Conservation (phyloP, 306 rosid genomes). For the Senna siamea region DNA sequence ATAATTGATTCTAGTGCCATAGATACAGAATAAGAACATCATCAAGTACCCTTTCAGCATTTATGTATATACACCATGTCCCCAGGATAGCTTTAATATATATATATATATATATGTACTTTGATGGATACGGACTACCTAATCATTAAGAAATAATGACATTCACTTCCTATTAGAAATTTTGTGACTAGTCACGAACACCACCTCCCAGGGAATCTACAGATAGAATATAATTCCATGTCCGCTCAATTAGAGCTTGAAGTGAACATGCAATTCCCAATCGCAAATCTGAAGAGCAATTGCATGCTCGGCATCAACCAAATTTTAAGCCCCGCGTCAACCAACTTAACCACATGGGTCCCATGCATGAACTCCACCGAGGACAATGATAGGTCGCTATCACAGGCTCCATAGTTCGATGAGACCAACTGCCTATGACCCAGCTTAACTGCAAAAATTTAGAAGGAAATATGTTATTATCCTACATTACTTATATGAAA, state of each 20-base stretch:
- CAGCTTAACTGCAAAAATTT: conserved; percentile 12
- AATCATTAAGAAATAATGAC: no score
- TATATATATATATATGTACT: no score
- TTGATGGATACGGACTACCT: no score
- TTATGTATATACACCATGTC: not conserved
- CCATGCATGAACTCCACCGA: not conserved
- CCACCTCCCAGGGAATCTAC: not conserved
- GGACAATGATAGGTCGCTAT: not conserved
- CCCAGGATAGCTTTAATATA: no score
- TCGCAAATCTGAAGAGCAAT: no score
- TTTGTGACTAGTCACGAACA: not conserved
- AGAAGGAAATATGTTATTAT: conserved; percentile 17
- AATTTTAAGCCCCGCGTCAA: conserved; percentile 15
- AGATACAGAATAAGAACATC: not conserved
- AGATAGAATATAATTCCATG: not conserved
- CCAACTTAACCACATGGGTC: not conserved
- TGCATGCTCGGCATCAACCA: no score
- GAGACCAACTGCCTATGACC: not conserved
- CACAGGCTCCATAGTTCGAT: not conserved
- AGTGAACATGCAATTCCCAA: no score
- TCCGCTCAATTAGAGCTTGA: no score
- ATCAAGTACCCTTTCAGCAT: not conserved
- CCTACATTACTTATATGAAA: conserved; percentile 19
- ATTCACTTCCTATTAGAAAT: not conserved
- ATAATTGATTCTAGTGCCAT: not conserved